Conservation (phyloP, 164 flowering plant species). For the Aristolochia californica region DNA sequence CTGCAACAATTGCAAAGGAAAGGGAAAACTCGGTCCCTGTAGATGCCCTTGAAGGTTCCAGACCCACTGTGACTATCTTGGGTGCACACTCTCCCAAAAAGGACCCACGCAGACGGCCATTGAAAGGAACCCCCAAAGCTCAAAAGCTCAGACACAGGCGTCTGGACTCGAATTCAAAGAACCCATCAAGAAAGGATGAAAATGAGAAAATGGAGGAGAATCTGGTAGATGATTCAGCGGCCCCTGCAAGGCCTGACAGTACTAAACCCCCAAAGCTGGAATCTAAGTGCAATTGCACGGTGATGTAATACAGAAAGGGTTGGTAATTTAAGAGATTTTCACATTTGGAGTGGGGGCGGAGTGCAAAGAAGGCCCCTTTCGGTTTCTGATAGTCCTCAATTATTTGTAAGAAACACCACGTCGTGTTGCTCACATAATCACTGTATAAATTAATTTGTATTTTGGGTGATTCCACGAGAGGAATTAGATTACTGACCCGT, state of each 20-base stretch:
- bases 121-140: conserved; percentile 43
- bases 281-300: conserved; percentile 78
- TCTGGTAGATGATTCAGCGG: conserved; percentile 14
- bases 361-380: conserved; percentile 18
- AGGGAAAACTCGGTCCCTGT: conserved; percentile 33
- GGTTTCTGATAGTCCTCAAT: conserved; percentile 19
- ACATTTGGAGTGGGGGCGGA: conserved; percentile 14
- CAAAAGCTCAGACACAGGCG: conserved; percentile 40
- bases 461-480: conserved; percentile 17
- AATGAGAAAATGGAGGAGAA: background rate
- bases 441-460: conserved; percentile 28
- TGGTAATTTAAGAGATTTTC: conserved; percentile 35
- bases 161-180: conserved; percentile 32
- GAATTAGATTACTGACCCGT: conserved; percentile 11
- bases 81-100: conserved; percentile 39
- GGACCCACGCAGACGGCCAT: conserved; percentile 26
- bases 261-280: conserved; percentile 70
- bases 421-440: conserved; percentile 25
- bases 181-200: conserved; percentile 10
- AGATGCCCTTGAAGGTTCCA: conserved; percentile 26
- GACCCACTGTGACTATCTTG: conserved; percentile 48
- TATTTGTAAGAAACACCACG: conserved; percentile 40
- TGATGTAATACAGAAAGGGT: conserved; percentile 39
- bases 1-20: conserved; percentile 68
- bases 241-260: conserved; percentile 17